A percentile compares a stretch with the other conserved stretches of the same genome.
Conservation (phyloP, 768 basidiomycete species). For the Atractiella rhizophila region DNA sequence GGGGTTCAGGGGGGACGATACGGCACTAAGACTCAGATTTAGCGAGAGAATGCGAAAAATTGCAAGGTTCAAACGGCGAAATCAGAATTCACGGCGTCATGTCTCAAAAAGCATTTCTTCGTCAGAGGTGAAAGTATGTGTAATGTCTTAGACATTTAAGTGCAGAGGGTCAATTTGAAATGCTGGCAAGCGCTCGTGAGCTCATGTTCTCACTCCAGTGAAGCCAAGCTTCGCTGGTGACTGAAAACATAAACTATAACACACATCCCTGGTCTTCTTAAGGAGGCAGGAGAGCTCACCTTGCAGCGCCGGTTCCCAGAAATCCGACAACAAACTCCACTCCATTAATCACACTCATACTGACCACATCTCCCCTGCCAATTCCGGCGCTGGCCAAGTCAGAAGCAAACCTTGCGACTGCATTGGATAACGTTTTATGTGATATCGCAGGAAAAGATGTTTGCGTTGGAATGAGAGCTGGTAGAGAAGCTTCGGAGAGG, state of each 20-base stretch:
- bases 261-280: too few relatives aligned
- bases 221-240: not conserved
- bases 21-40: not conserved
- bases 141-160: not conserved
- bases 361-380: constrained; percentile 6
- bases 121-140: not conserved
- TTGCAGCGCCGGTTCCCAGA: constrained; percentile 5
- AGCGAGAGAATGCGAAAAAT: not conserved
- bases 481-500: too few relatives aligned
- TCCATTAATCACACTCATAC: constrained; percentile 8
- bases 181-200: not conserved
- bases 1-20: constrained; percentile 11
- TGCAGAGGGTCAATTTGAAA: not conserved
- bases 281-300: constrained; percentile 1
- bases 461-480: too few relatives aligned
- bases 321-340: constrained; percentile 9
- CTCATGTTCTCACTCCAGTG: not conserved
- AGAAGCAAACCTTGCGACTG: too few relatives aligned
- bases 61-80: not conserved
- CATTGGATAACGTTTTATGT: too few relatives aligned
- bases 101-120: not conserved
- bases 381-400: too few relatives aligned
- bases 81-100: too few relatives aligned
- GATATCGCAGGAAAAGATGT: too few relatives aligned
- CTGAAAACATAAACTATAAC: not conserved